phyloP scores from a whole-genome alignment of 441 rosid genomes.

The Manihot esculenta region DNA sequence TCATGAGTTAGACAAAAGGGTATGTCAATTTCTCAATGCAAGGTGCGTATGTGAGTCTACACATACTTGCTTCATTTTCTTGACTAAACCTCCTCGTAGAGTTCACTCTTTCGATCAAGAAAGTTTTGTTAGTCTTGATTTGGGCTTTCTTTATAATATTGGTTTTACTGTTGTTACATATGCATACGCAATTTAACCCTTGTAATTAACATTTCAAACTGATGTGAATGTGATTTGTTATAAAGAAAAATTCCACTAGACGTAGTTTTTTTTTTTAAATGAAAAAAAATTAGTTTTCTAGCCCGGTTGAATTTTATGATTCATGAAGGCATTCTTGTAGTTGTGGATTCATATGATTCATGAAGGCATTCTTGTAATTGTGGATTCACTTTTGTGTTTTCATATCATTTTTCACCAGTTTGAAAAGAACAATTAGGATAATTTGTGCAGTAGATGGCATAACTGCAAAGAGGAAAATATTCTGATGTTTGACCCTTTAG shows the following conservation, averaged over 20 bases:
- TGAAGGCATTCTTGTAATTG: no score
- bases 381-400: no score
- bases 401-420: no score
- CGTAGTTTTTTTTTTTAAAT: no score
- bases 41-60: conserved; percentile 2
- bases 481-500: no score
- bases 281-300: no score
- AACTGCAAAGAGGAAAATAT: no score
- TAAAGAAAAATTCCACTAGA: background rate
- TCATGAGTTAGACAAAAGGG: background rate
- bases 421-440: no score
- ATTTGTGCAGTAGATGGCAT: no score
- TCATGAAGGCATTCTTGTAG: no score
- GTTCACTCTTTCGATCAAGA: conserved; percentile 9
- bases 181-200: conserved; percentile 14
- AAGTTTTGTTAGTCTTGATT: conserved; percentile 31
- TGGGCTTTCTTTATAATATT: conserved; percentile 8
- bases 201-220: conserved; percentile 23
- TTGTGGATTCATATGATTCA: no score
- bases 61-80: conserved; percentile 9
- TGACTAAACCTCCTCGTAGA: background rate
- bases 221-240: conserved; percentile 16
- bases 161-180: conserved; percentile 17
- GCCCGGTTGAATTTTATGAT: no score
- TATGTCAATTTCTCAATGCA: background rate